Evolutionary conservation across 257 asterid genomes (phyloP).

Genomic region (Capsicum chinense): DNA sequence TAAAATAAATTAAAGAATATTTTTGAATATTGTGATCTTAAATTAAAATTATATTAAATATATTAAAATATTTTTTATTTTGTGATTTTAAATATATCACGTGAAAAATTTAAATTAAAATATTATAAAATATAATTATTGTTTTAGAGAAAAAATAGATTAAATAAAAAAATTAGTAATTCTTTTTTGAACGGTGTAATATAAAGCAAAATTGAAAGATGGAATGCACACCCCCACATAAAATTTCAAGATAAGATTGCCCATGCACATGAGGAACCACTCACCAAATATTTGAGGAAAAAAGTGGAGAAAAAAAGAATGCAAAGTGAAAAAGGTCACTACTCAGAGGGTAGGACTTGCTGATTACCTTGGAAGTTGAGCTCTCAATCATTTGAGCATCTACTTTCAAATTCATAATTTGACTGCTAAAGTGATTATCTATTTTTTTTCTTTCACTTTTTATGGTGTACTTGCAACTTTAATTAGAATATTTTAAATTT

Average conservation of each 20-base stretch:
- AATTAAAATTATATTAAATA: no score
- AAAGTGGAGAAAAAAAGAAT: neutral
- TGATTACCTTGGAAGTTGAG: slow-evolving; percentile 20
- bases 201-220: neutral
- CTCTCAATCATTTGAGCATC: slow-evolving; percentile 13
- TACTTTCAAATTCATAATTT: slow-evolving; percentile 4
- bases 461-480: neutral
- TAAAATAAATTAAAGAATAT: no score
- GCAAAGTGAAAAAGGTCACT: slow-evolving; percentile 6
- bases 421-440: slow-evolving; percentile 1
- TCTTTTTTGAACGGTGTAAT: no score
- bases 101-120: no score
- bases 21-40: no score
- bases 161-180: no score
- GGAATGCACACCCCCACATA: neutral
- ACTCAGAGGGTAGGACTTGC: neutral
- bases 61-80: no score
- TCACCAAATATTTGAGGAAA: neutral
- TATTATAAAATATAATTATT: no score
- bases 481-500: neutral
- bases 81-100: no score
- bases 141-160: no score
- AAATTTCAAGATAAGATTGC: neutral
- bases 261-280: neutral
- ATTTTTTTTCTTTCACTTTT: neutral